Evolutionary conservation across 192 early-diverging fungal species (phyloP).

Genomic region (Coemansia erecta): DNA sequence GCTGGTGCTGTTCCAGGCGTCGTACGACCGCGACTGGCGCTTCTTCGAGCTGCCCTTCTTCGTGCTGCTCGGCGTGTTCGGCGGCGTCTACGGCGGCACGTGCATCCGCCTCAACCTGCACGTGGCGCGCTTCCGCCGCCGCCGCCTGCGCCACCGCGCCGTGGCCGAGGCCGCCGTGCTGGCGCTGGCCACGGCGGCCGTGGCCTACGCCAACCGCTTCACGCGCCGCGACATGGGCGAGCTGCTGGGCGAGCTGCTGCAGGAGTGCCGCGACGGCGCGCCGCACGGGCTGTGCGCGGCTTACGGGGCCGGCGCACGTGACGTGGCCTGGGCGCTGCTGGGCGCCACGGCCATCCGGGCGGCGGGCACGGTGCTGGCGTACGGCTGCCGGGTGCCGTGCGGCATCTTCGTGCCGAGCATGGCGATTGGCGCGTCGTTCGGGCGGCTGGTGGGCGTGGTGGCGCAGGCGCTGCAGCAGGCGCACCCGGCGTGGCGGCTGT

Average conservation of each 20-base stretch:
- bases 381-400: constrained; percentile 76
- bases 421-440: constrained; percentile 89
- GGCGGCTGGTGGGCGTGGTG: constrained; percentile 83
- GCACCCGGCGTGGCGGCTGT: constrained; percentile 65
- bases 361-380: constrained; percentile 58
- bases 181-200: constrained; percentile 58
- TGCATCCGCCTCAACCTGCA: constrained; percentile 70
- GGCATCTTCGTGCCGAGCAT: constrained; percentile 95
- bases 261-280: constrained; percentile 60
- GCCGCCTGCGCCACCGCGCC: constrained; percentile 61
- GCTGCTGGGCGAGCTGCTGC: constrained; percentile 68
- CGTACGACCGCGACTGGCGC: constrained; percentile 92
- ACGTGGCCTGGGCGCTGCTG: constrained; percentile 54
- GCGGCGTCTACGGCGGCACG: constrained; percentile 79
- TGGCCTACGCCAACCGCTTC: constrained; percentile 71
- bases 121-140: constrained; percentile 71
- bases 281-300: constrained; percentile 51
- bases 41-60: constrained; percentile 88
- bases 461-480: constrained; percentile 66
- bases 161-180: constrained; percentile 66
- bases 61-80: constrained; percentile 74
- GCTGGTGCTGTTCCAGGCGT: constrained; percentile 93
- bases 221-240: constrained; percentile 87
- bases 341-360: constrained; percentile 59
- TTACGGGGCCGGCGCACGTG: constrained; percentile 20